These are phyloP conservation scores for Xanthoconium purpureum DNA, from an alignment of 768 basidiomycete genomes.

Conservation along the genomic window DNA sequence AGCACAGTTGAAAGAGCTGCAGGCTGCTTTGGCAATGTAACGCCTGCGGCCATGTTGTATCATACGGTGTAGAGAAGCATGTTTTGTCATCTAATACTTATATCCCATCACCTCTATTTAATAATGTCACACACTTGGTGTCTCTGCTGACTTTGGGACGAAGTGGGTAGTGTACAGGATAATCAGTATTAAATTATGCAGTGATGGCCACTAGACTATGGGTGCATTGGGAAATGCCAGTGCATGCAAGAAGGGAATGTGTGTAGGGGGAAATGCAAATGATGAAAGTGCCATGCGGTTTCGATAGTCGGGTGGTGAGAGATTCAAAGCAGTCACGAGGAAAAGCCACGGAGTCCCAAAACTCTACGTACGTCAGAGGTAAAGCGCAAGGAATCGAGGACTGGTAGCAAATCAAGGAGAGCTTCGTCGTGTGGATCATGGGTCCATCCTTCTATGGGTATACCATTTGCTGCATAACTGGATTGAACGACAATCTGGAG, in stretches of 20 bases:
- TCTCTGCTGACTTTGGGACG: constrained; percentile 21
- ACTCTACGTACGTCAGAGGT: constrained; percentile 93
- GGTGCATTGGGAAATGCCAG: constrained; percentile 22
- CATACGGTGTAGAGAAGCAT: constrained; percentile 15
- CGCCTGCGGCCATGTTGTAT: constrained; percentile 10
- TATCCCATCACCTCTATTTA: constrained; percentile 33
- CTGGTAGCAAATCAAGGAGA: constrained; percentile 89
- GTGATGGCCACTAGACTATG: constrained; percentile 29
- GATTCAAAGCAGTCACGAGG: constrained; percentile 28
- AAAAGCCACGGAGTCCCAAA: constrained; percentile 67
- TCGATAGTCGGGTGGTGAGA: constrained; percentile 8
- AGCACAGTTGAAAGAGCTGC: constrained; percentile 81
- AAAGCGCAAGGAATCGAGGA: constrained; percentile 94
- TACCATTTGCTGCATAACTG: constrained; percentile 76
- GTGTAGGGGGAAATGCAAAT: constrained; percentile 22
- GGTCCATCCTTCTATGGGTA: constrained; percentile 99
- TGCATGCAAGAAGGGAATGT: constrained; percentile 28
- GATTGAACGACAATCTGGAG: constrained; percentile 1
- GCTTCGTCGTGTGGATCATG: constrained; percentile 97
- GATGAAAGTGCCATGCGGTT: constrained; percentile 23
- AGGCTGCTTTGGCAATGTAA: constrained; percentile 85
- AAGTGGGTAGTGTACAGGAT: constrained; percentile 35
- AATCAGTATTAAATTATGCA: constrained; percentile 40
- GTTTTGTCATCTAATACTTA: constrained; percentile 32
- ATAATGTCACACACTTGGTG: constrained; percentile 24